These are phyloP conservation scores for Carnegiea gigantea DNA, from an alignment of 179 eudicot genomes.

Conservation along the genomic window DNA sequence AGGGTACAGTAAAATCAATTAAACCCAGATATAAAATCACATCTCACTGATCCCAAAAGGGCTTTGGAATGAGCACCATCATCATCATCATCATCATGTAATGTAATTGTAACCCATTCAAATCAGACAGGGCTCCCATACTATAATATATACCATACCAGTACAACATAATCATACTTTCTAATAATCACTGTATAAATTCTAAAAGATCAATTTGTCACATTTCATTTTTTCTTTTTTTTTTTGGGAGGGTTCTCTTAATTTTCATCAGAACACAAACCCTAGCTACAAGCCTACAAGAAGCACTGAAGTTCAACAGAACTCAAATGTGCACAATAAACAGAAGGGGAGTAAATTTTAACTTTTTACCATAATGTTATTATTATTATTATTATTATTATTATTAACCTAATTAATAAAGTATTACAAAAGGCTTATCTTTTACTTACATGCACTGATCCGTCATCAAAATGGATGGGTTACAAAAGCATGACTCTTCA, in stretches of 20 bases:
- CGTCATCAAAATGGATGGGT: constrained; percentile 21
- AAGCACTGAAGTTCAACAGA: neutral
- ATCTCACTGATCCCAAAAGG: constrained; percentile 18
- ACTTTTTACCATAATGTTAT: neutral
- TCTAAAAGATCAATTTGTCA: too few relatives aligned
- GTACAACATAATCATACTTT: too few relatives aligned
- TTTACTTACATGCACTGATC: constrained; percentile 16
- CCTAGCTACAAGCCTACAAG: neutral
- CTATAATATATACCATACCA: neutral
- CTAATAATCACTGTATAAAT: neutral
- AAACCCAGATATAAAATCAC: neutral
- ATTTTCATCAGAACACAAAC: neutral
- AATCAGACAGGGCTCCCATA: neutral
- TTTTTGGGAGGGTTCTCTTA: too few relatives aligned
- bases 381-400: neutral
- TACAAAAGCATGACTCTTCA: neutral
- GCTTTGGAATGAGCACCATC: constrained; percentile 16
- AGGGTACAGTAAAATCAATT: neutral
- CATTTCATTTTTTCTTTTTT: too few relatives aligned
- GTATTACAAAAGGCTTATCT: constrained; percentile 18
- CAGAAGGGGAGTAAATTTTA: neutral
- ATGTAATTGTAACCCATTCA: neutral
- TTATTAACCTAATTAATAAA: neutral
- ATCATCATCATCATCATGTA: neutral
- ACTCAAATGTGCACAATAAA: neutral